Evolutionary conservation across 768 basidiomycete species (phyloP), one percentile per base, ranked within the genome.

Genomic region (Leccinum uliginosum): DNA sequence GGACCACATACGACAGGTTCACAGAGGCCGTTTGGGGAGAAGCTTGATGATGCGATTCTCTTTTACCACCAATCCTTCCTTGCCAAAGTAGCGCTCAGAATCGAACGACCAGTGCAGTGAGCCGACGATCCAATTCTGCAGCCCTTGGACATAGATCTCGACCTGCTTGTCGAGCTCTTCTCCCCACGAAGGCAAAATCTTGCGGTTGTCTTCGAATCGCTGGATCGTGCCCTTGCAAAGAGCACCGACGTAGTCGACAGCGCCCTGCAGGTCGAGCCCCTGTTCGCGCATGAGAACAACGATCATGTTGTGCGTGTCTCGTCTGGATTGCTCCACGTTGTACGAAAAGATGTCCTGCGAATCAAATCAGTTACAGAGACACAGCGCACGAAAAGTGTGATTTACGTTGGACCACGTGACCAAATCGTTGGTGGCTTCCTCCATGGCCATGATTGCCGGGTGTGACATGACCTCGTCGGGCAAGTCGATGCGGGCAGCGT

Each of bases 71-170:
- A 67, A 63, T 26, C 85, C 85, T 10, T 81, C 63, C 38, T 73
- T 71, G 17, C 85, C 88, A 64, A 89, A 89, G 65, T 90, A 90
- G 3, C 88, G 78, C 55, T 78, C 77, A 3, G 82, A 82, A 70
- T 81, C 78, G 71, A 87, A 88, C 67, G 84, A 85, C 88, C 88
- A 90, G 58, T 86, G 81, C 38, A 88, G 69, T 35, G 81, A 83
- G 73, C 85, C 88, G 30, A 86, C 80, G 59, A 87, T 85, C 87
- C 86, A 87, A 58, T 84, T 78, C 61, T 82, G 81, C 30, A 89
- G 68, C n/a, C 86, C 85, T 43, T 78, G 70, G 43, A 89, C 74
- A 58, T 89, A 89, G 19, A 72, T 70, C 15, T 66, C 66, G 34
- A 88, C 85, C 68, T 83, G 81, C 15, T 67, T 69, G 63, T 88